Percentiles rank a stretch among this genome's conserved stretches.
phyloP scores from a whole-genome alignment of 345 rosid genomes.

The Acer saccharum region DNA sequence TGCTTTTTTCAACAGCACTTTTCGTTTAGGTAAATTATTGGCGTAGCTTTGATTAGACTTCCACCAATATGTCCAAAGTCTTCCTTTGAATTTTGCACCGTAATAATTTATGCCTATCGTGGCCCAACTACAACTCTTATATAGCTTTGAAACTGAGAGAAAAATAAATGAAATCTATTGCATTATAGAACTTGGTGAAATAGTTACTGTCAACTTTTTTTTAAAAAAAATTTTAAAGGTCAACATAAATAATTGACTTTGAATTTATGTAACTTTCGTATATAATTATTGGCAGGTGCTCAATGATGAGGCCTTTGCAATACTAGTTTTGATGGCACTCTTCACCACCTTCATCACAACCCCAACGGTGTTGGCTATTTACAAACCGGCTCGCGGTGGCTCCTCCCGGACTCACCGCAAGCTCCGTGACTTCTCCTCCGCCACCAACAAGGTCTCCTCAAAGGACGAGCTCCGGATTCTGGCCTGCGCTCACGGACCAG shows the following conservation, averaged over 20 bases:
- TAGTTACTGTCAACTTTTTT: no score
- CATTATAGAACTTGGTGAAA: no score
- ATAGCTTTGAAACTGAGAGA: background rate
- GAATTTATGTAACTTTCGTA: no score
- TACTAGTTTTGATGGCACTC: conserved; percentile 80
- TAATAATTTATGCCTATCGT: background rate
- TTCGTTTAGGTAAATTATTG: no score
- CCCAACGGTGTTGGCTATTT: conserved; percentile 70
- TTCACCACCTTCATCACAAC: conserved; percentile 89
- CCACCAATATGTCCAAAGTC: background rate
- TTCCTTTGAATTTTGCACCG: background rate
- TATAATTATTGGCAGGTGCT: conserved; percentile 52
- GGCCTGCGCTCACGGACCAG: conserved; percentile 69
- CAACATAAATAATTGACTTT: no score
- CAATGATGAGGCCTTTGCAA: conserved; percentile 76
- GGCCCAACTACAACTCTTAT: background rate
- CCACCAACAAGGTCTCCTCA: conserved; percentile 27
- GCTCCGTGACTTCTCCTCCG: conserved; percentile 47
- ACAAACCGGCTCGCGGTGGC: conserved; percentile 54
- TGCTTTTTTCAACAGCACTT: background rate
- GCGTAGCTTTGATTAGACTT: no score
- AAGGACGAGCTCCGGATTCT: conserved; percentile 62
- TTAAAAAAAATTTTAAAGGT: no score
- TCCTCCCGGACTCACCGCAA: conserved; percentile 42
- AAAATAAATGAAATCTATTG: no score